These are phyloP conservation scores for Trichoderma sp. DNA, from an alignment of 2,329 filamentous ascomycete species.

Conservation along the genomic window DNA sequence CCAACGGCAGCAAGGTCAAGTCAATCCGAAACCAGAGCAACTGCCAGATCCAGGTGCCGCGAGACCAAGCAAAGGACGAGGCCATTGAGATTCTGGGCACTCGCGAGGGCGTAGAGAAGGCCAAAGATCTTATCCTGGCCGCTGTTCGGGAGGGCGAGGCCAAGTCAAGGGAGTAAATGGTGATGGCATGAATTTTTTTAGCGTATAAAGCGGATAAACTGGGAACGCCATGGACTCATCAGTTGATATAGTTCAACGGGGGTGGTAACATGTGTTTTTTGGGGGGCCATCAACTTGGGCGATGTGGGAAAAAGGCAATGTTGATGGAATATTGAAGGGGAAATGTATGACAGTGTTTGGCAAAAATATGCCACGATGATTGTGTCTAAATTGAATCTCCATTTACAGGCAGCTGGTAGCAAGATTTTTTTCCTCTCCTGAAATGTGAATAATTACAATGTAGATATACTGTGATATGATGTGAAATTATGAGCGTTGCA, in stretches of 20 bases:
- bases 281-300: not conserved
- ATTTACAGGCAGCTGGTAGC: not conserved
- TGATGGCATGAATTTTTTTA: not conserved
- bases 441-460: not conserved
- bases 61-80: conserved; percentile 72
- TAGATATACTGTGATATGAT: not conserved
- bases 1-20: conserved; percentile 89
- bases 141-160: conserved; percentile 67
- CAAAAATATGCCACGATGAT: not conserved
- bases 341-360: not conserved
- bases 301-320: not conserved
- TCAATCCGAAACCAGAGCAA: conserved; percentile 87
- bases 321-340: not conserved
- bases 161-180: conserved; percentile 35
- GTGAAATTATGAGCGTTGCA: not conserved
- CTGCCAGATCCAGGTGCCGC: conserved; percentile 91
- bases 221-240: not conserved
- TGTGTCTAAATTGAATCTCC: not conserved
- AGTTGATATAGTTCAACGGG: not conserved
- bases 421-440: not conserved
- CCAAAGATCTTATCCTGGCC: conserved; percentile 84
- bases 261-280: not conserved
- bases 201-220: not conserved
- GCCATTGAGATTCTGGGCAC: conserved; percentile 88
- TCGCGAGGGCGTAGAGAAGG: conserved; percentile 78